phyloP scores from a whole-genome alignment of 2,329 filamentous ascomycete genomes.

The Penicillium capsulatum region DNA sequence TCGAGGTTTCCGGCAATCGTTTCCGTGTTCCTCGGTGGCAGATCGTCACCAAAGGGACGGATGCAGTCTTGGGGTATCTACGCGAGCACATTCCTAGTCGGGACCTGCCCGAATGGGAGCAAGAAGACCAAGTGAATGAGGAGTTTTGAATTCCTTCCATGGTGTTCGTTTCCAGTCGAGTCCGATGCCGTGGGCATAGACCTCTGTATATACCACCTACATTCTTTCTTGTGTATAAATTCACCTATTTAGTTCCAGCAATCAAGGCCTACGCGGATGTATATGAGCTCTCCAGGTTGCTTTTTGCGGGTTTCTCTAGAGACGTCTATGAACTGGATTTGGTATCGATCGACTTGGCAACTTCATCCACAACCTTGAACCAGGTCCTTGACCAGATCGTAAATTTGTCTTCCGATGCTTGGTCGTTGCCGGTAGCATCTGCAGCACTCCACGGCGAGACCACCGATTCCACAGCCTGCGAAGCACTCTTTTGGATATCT shows the following conservation, averaged over 20 bases:
- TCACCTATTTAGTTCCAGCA: too few relatives aligned
- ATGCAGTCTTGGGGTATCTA: constrained; percentile 76
- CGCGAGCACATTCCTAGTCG: constrained; percentile 65
- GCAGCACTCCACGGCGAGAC: constrained; percentile 66
- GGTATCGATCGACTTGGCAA: constrained; percentile 30
- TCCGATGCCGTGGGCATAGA: too few relatives aligned
- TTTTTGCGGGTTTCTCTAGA: too few relatives aligned
- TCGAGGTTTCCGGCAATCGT: constrained; percentile 79
- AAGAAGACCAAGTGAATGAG: constrained; percentile 19
- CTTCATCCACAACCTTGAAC: constrained; percentile 44
- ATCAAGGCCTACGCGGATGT: too few relatives aligned
- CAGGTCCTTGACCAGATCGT: constrained; percentile 67
- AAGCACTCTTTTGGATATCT: constrained; percentile 45
- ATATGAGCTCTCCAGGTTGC: background rate
- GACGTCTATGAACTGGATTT: constrained; percentile 6
- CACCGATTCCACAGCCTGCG: constrained; percentile 66
- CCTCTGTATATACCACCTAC: constrained; percentile 13
- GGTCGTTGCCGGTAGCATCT: constrained; percentile 50
- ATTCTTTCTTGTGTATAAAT: constrained; percentile 8
- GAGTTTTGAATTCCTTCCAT: constrained; percentile 7
- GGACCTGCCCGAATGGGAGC: constrained; percentile 39
- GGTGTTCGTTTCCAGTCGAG: too few relatives aligned
- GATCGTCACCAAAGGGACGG: constrained; percentile 80
- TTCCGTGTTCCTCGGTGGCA: constrained; percentile 85
- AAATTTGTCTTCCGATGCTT: constrained; percentile 68